phyloP scores from a whole-genome alignment of 192 early-diverging fungal genomes.

The Coemansia sp. region DNA sequence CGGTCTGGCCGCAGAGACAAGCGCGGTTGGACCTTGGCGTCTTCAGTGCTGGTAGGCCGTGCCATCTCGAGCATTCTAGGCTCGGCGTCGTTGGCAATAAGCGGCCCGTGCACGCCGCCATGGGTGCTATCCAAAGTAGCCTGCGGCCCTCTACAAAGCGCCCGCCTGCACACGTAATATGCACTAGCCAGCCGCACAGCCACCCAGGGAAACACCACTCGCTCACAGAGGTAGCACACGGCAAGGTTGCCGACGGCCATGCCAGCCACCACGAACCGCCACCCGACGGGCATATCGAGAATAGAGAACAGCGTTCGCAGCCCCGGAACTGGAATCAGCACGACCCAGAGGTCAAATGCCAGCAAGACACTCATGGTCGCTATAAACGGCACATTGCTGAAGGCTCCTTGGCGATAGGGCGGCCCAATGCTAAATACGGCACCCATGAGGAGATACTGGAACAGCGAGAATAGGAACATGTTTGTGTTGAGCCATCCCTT shows the following conservation, averaged over 20 bases:
- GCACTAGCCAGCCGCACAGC: conserved; percentile 19
- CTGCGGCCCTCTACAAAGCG: not conserved
- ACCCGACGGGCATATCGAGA: conserved; percentile 11
- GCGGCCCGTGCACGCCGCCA: too few relatives aligned
- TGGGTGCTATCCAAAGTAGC: not conserved
- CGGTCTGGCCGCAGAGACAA: conserved; percentile 15
- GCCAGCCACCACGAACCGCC: conserved; percentile 30
- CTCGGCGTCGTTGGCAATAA: too few relatives aligned
- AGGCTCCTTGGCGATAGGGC: conserved; percentile 82
- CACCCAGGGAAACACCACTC: conserved; percentile 30
- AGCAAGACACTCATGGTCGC: conserved; percentile 11
- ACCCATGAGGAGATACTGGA: conserved; percentile 87
- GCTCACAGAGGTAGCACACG: conserved; percentile 27
- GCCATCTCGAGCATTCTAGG: too few relatives aligned
- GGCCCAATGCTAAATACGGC: conserved; percentile 91
- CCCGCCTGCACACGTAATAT: not conserved
- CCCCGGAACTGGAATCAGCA: conserved; percentile 25
- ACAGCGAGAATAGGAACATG: conserved; percentile 80
- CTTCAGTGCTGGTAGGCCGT: too few relatives aligned
- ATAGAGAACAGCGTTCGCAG: conserved; percentile 26
- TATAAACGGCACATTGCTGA: conserved; percentile 56
- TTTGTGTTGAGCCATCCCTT: conserved; percentile 71
- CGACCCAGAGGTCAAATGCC: conserved; percentile 34
- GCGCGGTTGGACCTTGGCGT: too few relatives aligned
- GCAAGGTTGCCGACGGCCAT: conserved; percentile 38